These are phyloP conservation scores for Pascua guehoae DNA, from an alignment of 1,284 basidiomycete species.

Conservation along the genomic window DNA sequence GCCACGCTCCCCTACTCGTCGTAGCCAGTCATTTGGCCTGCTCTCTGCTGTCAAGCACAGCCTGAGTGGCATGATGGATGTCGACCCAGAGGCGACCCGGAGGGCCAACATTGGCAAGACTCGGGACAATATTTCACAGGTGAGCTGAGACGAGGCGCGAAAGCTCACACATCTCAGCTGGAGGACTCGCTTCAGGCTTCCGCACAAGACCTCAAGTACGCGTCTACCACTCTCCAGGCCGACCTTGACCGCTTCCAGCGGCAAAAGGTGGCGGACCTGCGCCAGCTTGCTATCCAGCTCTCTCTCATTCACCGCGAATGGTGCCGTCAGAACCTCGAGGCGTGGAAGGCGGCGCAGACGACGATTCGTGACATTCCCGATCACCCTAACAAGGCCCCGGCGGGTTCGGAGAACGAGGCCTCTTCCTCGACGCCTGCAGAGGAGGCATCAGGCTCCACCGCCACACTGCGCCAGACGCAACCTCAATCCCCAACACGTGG, in stretches of 20 bases:
- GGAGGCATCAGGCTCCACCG: background rate
- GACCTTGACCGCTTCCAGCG: slow-evolving; percentile 97
- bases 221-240: slow-evolving; percentile 91
- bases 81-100: slow-evolving; percentile 92
- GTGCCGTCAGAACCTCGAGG: slow-evolving; percentile 94
- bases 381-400: slow-evolving; percentile 65
- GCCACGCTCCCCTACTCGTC: slow-evolving; percentile 12
- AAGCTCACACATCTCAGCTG: slow-evolving; percentile 57
- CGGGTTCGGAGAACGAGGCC: background rate
- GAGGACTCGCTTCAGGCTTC: slow-evolving; percentile 87
- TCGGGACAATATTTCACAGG: slow-evolving; percentile 87
- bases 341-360: slow-evolving; percentile 91
- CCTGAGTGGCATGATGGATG: slow-evolving; percentile 96
- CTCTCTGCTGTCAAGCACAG: slow-evolving; percentile 91
- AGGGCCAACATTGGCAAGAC: slow-evolving; percentile 91
- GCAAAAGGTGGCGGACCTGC: slow-evolving; percentile 93
- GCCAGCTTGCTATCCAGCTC: slow-evolving; percentile 87
- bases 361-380: slow-evolving; percentile 84
- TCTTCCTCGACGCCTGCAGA: background rate
- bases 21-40: slow-evolving; percentile 66
- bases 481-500: no score
- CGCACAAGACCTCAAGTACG: slow-evolving; percentile 90
- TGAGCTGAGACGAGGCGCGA: slow-evolving; percentile 45
- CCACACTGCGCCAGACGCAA: no score
- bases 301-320: slow-evolving; percentile 88